phyloP scores from a whole-genome alignment of 768 basidiomycete genomes.

The Symmetrospora coprosmae region DNA sequence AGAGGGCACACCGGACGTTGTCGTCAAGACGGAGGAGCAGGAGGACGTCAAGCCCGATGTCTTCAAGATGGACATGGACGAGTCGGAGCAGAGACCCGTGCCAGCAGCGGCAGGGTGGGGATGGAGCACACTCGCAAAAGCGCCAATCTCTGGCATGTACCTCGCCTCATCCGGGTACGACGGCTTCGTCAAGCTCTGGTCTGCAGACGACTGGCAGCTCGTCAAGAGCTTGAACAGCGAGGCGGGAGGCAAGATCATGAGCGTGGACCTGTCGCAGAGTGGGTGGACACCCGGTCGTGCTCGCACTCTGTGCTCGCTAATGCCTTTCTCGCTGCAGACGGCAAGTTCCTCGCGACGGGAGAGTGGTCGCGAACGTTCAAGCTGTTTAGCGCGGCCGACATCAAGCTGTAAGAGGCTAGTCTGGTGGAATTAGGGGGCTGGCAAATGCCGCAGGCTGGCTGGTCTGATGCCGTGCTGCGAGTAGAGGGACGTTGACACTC shows the following conservation, averaged over 20 bases:
- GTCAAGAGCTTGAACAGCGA: constrained; percentile 78
- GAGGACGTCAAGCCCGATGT: constrained; percentile 28
- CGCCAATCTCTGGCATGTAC: constrained; percentile 75
- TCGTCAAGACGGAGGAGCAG: constrained; percentile 33
- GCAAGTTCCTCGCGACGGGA: constrained; percentile 25
- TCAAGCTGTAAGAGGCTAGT: not conserved
- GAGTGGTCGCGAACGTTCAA: constrained; percentile 27
- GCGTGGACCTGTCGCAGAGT: constrained; percentile 69
- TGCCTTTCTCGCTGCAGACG: constrained; percentile 10
- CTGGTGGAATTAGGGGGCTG: not conserved
- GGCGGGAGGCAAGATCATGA: constrained; percentile 90
- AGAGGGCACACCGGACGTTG: constrained; percentile 3
- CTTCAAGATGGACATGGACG: constrained; percentile 3
- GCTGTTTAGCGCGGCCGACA: constrained; percentile 18
- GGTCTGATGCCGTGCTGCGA: too few species aligned
- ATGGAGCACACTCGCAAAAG: constrained; percentile 45
- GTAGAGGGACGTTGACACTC: too few species aligned
- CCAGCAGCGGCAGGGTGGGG: constrained; percentile 1
- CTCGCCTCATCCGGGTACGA: constrained; percentile 90
- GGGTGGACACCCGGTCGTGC: not conserved
- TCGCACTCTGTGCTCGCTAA: not conserved
- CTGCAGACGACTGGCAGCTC: constrained; percentile 93
- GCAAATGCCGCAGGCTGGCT: too few species aligned
- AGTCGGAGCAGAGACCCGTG: not conserved
- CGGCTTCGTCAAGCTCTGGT: constrained; percentile 89